Percentiles rank a stretch among this genome's conserved stretches.
Conservation (phyloP, 2,329 filamentous ascomycete genomes). For the Sclerotinia spermophila region DNA sequence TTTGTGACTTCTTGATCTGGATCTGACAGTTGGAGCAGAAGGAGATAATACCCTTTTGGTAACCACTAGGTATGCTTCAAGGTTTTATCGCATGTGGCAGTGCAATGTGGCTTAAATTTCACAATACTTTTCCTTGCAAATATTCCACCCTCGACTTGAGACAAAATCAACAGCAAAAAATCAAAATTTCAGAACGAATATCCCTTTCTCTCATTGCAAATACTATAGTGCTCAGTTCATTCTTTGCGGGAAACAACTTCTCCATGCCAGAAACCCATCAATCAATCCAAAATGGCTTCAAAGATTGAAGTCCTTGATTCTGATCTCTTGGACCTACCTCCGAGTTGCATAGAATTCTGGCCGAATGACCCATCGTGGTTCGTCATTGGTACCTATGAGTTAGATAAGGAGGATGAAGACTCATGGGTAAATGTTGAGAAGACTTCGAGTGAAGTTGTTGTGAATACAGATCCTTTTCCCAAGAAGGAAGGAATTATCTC, state of each 20-base stretch:
- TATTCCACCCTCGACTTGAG: background rate
- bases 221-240: background rate
- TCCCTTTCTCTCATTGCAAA: background rate
- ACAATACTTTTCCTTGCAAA: background rate
- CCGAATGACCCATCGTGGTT: conserved; percentile 58
- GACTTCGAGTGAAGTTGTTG: background rate
- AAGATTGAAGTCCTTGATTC: conserved; percentile 17
- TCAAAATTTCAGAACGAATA: background rate
- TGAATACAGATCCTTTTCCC: conserved; percentile 1
- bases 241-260: background rate
- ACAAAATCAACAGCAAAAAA: background rate
- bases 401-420: conserved; percentile 49
- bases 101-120: conserved; percentile 1
- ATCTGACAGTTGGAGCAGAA: background rate
- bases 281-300: conserved; percentile 10
- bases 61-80: no score
- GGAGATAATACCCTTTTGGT: background rate
- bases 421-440: conserved; percentile 22
- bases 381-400: conserved; percentile 79
- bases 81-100: background rate
- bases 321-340: conserved; percentile 58
- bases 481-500: conserved; percentile 3
- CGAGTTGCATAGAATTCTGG: conserved; percentile 75
- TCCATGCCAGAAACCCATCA: background rate
- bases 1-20: background rate